Conservation (phyloP, 192 early-diverging fungal species). For the Umbelopsis sp. region DNA sequence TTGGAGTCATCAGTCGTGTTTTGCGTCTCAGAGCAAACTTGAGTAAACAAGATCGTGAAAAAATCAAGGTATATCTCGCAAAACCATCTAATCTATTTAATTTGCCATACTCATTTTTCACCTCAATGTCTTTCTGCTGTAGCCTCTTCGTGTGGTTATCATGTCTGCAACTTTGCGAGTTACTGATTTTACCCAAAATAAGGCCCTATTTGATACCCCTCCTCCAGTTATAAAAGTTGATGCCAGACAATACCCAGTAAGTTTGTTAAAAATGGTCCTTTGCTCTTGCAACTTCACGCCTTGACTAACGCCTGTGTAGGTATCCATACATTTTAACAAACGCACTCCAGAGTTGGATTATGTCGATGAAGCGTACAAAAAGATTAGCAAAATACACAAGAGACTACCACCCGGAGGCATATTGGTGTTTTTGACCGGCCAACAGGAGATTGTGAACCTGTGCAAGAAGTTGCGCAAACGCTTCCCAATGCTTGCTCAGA, state of each 20-base stretch:
- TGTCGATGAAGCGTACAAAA: constrained; percentile 85
- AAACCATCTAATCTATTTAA: constrained; percentile 26
- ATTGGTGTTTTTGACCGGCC: constrained; percentile 93
- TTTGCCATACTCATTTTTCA: background rate
- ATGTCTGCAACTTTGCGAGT: constrained; percentile 99
- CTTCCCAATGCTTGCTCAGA: constrained; percentile 60
- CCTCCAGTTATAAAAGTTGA: constrained; percentile 94
- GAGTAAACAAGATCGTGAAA: constrained; percentile 49
- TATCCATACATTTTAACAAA: constrained; percentile 91
- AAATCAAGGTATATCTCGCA: constrained; percentile 40
- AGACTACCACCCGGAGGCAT: constrained; percentile 92
- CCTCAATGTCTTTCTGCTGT: constrained; percentile 21
- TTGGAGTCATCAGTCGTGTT: constrained; percentile 95
- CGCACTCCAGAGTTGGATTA: constrained; percentile 89
- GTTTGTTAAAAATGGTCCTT: background rate
- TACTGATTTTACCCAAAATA: constrained; percentile 91
- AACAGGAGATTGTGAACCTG: constrained; percentile 86
- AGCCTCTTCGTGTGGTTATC: constrained; percentile 92
- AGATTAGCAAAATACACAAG: constrained; percentile 92
- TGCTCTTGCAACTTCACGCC: background rate
- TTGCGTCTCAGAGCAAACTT: constrained; percentile 74
- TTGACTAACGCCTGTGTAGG: constrained; percentile 37
- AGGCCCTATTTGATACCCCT: constrained; percentile 64
- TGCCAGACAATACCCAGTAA: constrained; percentile 87
- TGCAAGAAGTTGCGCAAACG: constrained; percentile 75